Evolutionary conservation across 495 filamentous ascomycete genomes (phyloP), one percentile per base, ranked within the genome.

Genomic region (Letharia lupina): DNA sequence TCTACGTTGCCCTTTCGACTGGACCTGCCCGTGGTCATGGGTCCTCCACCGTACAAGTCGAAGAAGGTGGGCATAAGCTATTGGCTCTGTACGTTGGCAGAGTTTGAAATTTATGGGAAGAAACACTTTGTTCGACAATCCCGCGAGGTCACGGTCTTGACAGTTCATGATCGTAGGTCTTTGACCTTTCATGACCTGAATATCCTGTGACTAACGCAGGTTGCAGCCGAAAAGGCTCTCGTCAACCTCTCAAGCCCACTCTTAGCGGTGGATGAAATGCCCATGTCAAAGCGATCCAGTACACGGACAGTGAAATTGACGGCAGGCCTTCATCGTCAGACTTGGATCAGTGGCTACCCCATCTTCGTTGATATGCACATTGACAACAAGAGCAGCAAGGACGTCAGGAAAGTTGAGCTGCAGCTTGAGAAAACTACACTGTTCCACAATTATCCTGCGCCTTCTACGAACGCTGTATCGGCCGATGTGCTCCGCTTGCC

Each of bases 331-430:
- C 81, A 85, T 71, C 75, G 83, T 8, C 83, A 83, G 57, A 82
- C 83, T 47, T 83, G 81, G 83, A 80, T 85, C 64, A 82, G 80
- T 39, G 82, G 83, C 45, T 82, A 83, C 33, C 78, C 70, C 47
- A 75, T 85, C 35, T 84, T 83, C 64, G 78, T 81, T 18, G 82
- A 84, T 61, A 78, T 84, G 35, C 80, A 80, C 58, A 75, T 84
- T 44, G 72, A 74, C 37, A 84, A 84, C 60, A 75, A 75, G 61
- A 80, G 77, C 63, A 75, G 71, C 39, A 81, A 79, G 67, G 72
- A 69, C 12, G 73, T 84, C 54, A 80, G 76, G 65, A 79, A 70
- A 56, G 73, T 86, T 39, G 78, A 83, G 59, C 69, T 86, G 47
- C 79, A 79, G 64, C 73, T 72, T 20, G 71, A 72, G 65, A 70